Conservation (phyloP, 2,329 filamentous ascomycete genomes). For the Colletotrichum simmondsii region DNA sequence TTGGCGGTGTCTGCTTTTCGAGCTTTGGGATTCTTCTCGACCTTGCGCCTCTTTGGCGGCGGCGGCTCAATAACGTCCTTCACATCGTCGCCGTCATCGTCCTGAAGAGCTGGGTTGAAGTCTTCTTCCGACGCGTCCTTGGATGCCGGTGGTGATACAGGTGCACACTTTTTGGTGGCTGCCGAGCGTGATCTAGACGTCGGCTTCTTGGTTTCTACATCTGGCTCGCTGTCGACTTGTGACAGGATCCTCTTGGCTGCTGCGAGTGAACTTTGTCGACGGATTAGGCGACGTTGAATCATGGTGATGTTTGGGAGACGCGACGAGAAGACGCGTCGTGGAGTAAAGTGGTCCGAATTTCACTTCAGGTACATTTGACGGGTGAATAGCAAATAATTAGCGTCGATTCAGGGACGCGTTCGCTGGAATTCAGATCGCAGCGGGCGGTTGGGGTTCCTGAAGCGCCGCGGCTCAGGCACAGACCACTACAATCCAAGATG, state of each 20-base stretch:
- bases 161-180: not conserved
- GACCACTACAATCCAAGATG: not conserved
- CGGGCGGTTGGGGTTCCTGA: not conserved
- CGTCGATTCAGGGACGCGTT: constrained; percentile 8
- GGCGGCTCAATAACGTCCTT: constrained; percentile 14
- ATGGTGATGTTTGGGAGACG: constrained; percentile 6
- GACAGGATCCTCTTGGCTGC: constrained; percentile 26
- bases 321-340: constrained; percentile 1
- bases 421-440: constrained; percentile 17
- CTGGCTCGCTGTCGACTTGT: constrained; percentile 25
- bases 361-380: not conserved
- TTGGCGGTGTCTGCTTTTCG: constrained; percentile 13
- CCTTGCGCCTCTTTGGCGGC: constrained; percentile 22
- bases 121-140: constrained; percentile 32
- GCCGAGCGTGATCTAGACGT: not conserved
- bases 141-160: not conserved
- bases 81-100: constrained; percentile 4
- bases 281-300: constrained; percentile 11
- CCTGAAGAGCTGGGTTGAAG: not conserved
- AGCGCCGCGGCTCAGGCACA: not conserved
- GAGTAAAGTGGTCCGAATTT: not conserved
- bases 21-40: not conserved
- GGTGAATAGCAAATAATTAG: not conserved
- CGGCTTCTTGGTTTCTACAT: not conserved
- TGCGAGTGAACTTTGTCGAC: constrained; percentile 33